A percentile compares a stretch with the other conserved stretches of the same genome.
These are phyloP conservation scores for Penicillium argentinense DNA, from an alignment of 495 filamentous ascomycete genomes.

Conservation along the genomic window DNA sequence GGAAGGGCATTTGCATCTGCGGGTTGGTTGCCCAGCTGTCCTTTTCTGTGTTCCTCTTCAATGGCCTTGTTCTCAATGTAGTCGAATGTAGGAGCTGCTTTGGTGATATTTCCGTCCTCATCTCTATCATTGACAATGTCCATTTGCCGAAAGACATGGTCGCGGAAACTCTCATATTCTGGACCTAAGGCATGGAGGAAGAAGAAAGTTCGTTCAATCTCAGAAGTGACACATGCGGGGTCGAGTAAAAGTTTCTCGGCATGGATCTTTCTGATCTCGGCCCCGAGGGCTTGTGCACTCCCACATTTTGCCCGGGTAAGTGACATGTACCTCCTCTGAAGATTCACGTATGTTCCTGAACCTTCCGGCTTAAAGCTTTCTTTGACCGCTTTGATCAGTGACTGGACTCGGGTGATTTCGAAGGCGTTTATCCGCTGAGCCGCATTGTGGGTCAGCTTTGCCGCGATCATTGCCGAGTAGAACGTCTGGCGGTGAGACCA, in stretches of 20 bases:
- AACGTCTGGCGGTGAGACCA: slow-evolving; percentile 8
- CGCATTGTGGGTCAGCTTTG: slow-evolving; percentile 12
- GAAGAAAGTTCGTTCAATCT: slow-evolving; percentile 17
- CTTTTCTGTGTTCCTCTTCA: slow-evolving; percentile 17
- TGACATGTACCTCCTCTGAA: slow-evolving; percentile 10
- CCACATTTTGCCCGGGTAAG: slow-evolving; percentile 12
- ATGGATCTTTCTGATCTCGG: slow-evolving; percentile 14
- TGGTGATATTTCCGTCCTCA: slow-evolving; percentile 10
- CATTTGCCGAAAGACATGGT: slow-evolving; percentile 15
- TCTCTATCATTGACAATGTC: slow-evolving; percentile 15
- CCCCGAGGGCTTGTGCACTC: slow-evolving; percentile 12
- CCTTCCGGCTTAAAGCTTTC: slow-evolving; percentile 14
- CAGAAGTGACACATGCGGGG: slow-evolving; percentile 11
- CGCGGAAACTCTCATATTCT: slow-evolving; percentile 15
- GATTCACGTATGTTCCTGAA: slow-evolving; percentile 8
- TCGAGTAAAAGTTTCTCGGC: slow-evolving; percentile 13
- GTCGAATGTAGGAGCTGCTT: slow-evolving; percentile 14
- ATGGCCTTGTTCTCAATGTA: slow-evolving; percentile 20
- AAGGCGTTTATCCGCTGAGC: slow-evolving; percentile 13
- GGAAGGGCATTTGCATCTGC: slow-evolving; percentile 10
- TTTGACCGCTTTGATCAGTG: slow-evolving; percentile 8
- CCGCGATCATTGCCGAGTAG: slow-evolving; percentile 14
- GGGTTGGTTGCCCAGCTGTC: slow-evolving; percentile 11
- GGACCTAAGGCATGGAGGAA: slow-evolving; percentile 11
- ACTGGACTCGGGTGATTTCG: slow-evolving; percentile 6